Percentiles rank a stretch among this genome's conserved stretches.
Conservation (phyloP, 2,329 filamentous ascomycete species). For the Stachybotrys chartarum region DNA sequence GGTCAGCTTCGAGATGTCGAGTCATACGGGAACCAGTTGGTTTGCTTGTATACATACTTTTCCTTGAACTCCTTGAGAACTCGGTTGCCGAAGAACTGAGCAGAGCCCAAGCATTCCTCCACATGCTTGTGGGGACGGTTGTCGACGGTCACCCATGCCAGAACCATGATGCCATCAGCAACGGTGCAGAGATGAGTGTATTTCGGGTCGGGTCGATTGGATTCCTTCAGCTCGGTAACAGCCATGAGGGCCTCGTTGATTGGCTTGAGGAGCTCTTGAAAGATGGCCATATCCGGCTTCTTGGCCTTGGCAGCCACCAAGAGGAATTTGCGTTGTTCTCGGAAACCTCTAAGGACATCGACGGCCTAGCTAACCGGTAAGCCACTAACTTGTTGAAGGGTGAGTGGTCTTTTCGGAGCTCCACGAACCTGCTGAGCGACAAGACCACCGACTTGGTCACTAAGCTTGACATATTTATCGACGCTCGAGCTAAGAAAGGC, state of each 20-base stretch:
- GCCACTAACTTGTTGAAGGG: background rate
- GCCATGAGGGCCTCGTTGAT: slow-evolving; percentile 76
- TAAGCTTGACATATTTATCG: slow-evolving; percentile 69
- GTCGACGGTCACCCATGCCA: slow-evolving; percentile 87
- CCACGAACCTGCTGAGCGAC: slow-evolving; percentile 69
- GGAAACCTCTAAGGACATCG: slow-evolving; percentile 59
- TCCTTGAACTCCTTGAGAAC: slow-evolving; percentile 87
- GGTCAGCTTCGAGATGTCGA: background rate
- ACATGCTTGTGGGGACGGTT: slow-evolving; percentile 79
- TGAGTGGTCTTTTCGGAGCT: background rate
- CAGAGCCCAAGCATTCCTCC: slow-evolving; percentile 71
- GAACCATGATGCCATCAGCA: slow-evolving; percentile 78
- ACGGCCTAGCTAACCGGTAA: slow-evolving; percentile 30
- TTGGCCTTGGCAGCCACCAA: slow-evolving; percentile 84
- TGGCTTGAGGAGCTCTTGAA: slow-evolving; percentile 75
- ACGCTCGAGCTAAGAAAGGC: slow-evolving; percentile 66
- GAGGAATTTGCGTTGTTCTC: slow-evolving; percentile 80
- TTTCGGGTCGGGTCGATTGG: slow-evolving; percentile 65
- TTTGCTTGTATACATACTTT: slow-evolving; percentile 28
- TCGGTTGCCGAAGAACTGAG: slow-evolving; percentile 91
- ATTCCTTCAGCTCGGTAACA: slow-evolving; percentile 74
- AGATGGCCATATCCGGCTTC: slow-evolving; percentile 72
- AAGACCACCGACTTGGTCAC: slow-evolving; percentile 68
- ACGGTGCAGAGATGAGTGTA: slow-evolving; percentile 83
- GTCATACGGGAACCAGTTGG: background rate